Conservation (phyloP, 495 filamentous ascomycete species). For the Pseudevernia furfuracea region DNA sequence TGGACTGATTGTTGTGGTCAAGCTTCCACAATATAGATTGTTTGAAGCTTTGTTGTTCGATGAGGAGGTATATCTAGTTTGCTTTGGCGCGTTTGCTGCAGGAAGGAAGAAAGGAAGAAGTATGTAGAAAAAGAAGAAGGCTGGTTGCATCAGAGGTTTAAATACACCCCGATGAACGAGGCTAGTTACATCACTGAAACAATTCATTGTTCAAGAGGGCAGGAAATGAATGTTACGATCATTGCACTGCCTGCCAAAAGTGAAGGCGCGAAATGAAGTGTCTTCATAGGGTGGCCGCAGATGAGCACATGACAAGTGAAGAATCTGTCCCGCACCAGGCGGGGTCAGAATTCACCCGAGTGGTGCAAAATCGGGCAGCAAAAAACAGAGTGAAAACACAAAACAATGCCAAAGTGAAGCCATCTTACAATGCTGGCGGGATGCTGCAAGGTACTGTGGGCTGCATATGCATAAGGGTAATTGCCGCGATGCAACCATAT, state of each 20-base stretch:
- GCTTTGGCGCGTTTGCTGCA: constrained; percentile 4
- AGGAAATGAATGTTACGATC: neutral
- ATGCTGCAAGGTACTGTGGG: neutral
- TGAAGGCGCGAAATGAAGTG: neutral
- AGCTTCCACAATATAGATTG: constrained; percentile 5
- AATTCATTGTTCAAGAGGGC: neutral
- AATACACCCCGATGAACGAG: neutral
- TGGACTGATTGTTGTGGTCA: neutral
- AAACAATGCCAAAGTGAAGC: neutral
- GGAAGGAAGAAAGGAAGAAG: neutral
- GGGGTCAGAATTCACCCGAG: neutral
- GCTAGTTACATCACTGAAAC: constrained; percentile 4
- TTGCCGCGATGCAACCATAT: constrained; percentile 1
- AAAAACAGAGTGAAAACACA: neutral
- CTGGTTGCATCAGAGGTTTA: constrained; percentile 16
- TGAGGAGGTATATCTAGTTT: neutral
- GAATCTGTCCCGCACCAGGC: neutral
- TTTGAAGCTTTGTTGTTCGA: neutral
- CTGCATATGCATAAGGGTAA: neutral
- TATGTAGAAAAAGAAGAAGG: constrained; percentile 9
- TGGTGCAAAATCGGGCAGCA: neutral
- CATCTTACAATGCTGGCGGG: neutral
- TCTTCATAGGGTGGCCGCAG: neutral
- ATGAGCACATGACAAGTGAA: neutral
- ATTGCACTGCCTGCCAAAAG: neutral